phyloP scores from a whole-genome alignment of 345 rosid genomes.

The Cardamine chenopodiifolia region DNA sequence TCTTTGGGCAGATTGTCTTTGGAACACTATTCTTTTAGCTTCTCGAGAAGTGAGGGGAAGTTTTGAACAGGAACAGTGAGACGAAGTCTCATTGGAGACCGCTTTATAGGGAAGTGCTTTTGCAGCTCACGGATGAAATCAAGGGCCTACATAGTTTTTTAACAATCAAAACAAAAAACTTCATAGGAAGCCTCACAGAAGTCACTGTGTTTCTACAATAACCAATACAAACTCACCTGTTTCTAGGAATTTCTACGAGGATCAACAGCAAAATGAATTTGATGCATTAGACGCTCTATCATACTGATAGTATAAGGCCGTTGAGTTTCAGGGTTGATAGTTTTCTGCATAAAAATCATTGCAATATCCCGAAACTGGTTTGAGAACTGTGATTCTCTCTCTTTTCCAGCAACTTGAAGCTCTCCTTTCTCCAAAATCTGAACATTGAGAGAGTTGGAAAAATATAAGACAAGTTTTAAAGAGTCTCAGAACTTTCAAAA shows the following conservation, averaged over 20 bases:
- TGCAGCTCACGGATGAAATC: constrained; percentile 94
- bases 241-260: constrained; percentile 88
- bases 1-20: too few relatives aligned
- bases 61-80: constrained; percentile 56
- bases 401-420: constrained; percentile 98
- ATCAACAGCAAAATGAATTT: constrained; percentile 91
- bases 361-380: constrained; percentile 97
- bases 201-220: not conserved
- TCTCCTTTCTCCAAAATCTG: constrained; percentile 96
- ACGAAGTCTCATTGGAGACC: constrained; percentile 90
- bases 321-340: constrained; percentile 87
- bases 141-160: constrained; percentile 60
- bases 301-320: constrained; percentile 94
- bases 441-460: not conserved
- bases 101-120: constrained; percentile 86
- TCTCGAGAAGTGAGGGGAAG: constrained; percentile 57
- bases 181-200: not conserved
- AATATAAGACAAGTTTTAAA: not conserved
- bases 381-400: constrained; percentile 84
- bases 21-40: constrained; percentile 58
- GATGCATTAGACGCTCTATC: constrained; percentile 95
- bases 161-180: not conserved
- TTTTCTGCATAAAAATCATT: constrained; percentile 93
- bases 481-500: not conserved
- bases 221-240: constrained; percentile 54